Evolutionary conservation across 225 moss, liverwort and hornwort species (phyloP).

Genomic region (Sphagnum tenellum): DNA sequence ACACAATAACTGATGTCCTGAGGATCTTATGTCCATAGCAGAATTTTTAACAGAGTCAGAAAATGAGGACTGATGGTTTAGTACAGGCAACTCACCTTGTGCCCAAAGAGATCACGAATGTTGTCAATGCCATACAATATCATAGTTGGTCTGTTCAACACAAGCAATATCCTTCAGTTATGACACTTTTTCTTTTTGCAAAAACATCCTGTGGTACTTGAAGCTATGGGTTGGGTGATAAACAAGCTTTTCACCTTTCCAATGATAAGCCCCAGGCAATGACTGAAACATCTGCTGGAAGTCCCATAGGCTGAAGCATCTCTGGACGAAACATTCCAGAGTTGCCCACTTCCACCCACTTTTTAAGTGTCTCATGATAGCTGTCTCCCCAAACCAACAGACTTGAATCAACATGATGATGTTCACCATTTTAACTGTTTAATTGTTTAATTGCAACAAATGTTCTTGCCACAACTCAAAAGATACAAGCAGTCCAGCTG

Average conservation of each 20-base stretch:
- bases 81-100: constrained; percentile 41
- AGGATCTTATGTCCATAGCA: too few species aligned
- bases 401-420: too few species aligned
- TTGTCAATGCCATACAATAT: constrained; percentile 90
- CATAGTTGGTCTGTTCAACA: constrained; percentile 74
- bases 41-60: too few species aligned
- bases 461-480: too few species aligned
- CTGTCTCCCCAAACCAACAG: constrained; percentile 9
- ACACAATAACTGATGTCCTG: too few species aligned
- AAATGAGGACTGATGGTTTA: too few species aligned
- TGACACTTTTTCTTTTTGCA: not conserved
- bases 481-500: too few species aligned
- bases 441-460: too few species aligned
- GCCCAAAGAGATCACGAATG: constrained; percentile 94
- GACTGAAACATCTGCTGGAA: constrained; percentile 77
- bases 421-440: too few species aligned
- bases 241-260: constrained; percentile 37
- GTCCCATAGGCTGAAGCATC: constrained; percentile 88
- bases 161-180: too few species aligned
- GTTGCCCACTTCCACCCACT: constrained; percentile 98
- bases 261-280: constrained; percentile 96
- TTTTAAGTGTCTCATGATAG: constrained; percentile 71
- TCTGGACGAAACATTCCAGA: constrained; percentile 96
- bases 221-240: not conserved
- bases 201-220: too few species aligned